Conservation (phyloP, 1,139 yeast species). For the Suhomyces terraborum region DNA sequence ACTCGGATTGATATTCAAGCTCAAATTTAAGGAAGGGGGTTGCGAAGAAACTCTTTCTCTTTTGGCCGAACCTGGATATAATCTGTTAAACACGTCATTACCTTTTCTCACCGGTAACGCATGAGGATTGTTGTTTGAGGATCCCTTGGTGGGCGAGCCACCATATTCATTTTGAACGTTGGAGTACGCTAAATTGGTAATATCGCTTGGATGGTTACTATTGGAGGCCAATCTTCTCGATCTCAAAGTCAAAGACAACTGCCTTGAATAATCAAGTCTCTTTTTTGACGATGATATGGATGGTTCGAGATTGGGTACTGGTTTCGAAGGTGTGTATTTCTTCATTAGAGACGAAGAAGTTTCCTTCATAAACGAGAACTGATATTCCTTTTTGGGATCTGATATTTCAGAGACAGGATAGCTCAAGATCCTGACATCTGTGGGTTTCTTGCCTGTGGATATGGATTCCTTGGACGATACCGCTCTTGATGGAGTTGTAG, state of each 20-base stretch:
- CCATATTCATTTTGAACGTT: slow-evolving; percentile 4
- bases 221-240: slow-evolving; percentile 20
- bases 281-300: slow-evolving; percentile 20
- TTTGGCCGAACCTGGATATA: slow-evolving; percentile 16
- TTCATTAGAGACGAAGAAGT: slow-evolving; percentile 40
- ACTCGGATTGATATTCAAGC: not conserved
- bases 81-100: slow-evolving; percentile 18
- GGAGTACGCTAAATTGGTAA: slow-evolving; percentile 20
- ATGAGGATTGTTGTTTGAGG: slow-evolving; percentile 12
- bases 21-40: not conserved
- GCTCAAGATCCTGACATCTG: slow-evolving; percentile 15
- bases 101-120: slow-evolving; percentile 13
- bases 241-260: slow-evolving; percentile 20
- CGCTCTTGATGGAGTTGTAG: slow-evolving; percentile 13
- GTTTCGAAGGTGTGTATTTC: slow-evolving; percentile 19
- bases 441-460: slow-evolving; percentile 15
- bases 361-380: slow-evolving; percentile 41
- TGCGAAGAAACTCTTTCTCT: not conserved
- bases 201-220: slow-evolving; percentile 20
- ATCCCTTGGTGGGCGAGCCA: slow-evolving; percentile 15
- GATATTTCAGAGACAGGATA: slow-evolving; percentile 16
- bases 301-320: not conserved
- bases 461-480: slow-evolving; percentile 14
- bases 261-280: slow-evolving; percentile 22
- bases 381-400: slow-evolving; percentile 19